Evolutionary conservation across 768 basidiomycete species (phyloP), one percentile per base, ranked within the genome.

Genomic region (Mrakia blollopis): DNA sequence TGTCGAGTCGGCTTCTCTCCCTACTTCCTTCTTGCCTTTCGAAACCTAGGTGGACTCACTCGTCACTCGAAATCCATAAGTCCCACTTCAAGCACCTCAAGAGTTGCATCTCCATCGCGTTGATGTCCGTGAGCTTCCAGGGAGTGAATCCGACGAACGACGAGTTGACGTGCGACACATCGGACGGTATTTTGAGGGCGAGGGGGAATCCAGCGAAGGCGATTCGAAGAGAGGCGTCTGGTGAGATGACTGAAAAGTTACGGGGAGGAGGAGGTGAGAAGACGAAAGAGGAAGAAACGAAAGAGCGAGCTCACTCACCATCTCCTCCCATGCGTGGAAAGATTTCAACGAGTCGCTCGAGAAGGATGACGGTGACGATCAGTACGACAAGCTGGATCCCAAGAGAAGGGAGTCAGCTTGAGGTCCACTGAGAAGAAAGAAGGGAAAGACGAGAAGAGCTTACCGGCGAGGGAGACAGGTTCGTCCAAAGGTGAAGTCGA

Each of bases 41-140:
- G n/a, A n/a, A n/a, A n/a, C n/a, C n/a, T n/a, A n/a, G n/a, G n/a
- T n/a, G n/a, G n/a, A 54, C 54, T 54, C 23, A 54, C 61, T 63
- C 30, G 6, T 63, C 35, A 6, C 30, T 9, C 39, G 57, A n/a
- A 28, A 73, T 41, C 16, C 10, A 73, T 8, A 57, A 18, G 39
- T 73, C 60, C n/a, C 41, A 73, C 25, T 30, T 37, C 57, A 73
- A 57, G 61, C 41, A 39, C 2, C 18, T 23, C 39, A 62, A 37
- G 9, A 73, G 35, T 60, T 73, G 57, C 25, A 13, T 35, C 72
- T 73, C 72, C 72, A 73, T 73, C 21, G 28, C 14, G 41, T 62
- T 62, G 60, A 73, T 32, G n/a, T 73, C 72, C 11, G 14, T 11
- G 25, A 30, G 21, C 4, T 7, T 44, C 72, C 72, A 73, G 1